These are phyloP conservation scores for Glutinoglossum americanum DNA, from an alignment of 495 filamentous ascomycete genomes.

Conservation along the genomic window DNA sequence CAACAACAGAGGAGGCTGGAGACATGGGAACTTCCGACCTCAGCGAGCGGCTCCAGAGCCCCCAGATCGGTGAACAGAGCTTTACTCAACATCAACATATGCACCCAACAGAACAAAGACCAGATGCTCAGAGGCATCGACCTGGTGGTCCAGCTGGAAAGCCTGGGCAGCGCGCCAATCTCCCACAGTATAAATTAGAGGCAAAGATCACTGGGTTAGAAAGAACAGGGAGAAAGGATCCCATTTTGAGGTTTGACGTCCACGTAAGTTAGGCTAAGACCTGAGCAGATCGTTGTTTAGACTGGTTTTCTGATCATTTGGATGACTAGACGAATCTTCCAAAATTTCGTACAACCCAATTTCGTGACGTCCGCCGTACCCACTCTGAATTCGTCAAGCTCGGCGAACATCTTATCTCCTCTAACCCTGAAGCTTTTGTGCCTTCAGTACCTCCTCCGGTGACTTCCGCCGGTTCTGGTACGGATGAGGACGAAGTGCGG, in stretches of 20 bases:
- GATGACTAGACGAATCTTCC: conserved; percentile 76
- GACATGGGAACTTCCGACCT: background rate
- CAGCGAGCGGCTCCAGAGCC: conserved; percentile 8
- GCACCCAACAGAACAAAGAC: conserved; percentile 18
- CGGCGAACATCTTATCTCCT: conserved; percentile 80
- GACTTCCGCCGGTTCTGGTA: conserved; percentile 85
- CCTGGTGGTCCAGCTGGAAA: conserved; percentile 16
- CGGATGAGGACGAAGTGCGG: conserved; percentile 83
- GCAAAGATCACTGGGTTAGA: conserved; percentile 88
- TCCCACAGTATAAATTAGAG: conserved; percentile 63
- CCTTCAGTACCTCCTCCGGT: conserved; percentile 83
- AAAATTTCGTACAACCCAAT: conserved; percentile 92
- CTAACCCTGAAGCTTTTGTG: conserved; percentile 92
- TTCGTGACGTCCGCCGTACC: conserved; percentile 84
- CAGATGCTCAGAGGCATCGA: conserved; percentile 25
- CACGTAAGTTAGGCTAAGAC: conserved; percentile 39
- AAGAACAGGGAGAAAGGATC: conserved; percentile 82
- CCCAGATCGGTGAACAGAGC: conserved; percentile 22
- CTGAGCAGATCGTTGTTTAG: background rate
- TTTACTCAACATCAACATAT: conserved; percentile 18
- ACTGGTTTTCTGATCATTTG: conserved; percentile 2
- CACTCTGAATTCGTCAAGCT: conserved; percentile 93
- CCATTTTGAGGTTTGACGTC: conserved; percentile 87
- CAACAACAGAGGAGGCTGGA: background rate
- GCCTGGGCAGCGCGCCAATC: conserved; percentile 18